Percentiles rank a stretch among this genome's conserved stretches.
Evolutionary conservation across 257 asterid genomes (phyloP).

Genomic region (Solanum clarkiae): DNA sequence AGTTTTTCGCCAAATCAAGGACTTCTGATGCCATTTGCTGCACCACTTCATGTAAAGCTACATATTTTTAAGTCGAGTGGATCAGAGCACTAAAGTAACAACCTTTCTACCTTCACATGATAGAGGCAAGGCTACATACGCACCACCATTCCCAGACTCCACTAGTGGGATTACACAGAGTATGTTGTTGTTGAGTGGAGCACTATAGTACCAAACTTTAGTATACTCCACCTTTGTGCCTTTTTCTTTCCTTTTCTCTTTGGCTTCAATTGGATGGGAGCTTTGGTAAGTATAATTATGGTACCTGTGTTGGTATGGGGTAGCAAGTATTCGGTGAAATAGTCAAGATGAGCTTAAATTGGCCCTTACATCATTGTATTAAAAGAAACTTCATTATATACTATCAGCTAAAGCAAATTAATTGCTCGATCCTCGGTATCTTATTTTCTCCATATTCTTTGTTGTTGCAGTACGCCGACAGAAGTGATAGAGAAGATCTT

Average conservation of each 20-base stretch:
- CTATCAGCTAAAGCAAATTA: not conserved
- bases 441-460: not conserved
- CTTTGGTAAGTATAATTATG: no score
- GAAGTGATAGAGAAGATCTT: constrained; percentile 83
- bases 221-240: not conserved
- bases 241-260: not conserved
- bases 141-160: not conserved
- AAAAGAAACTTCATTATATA: no score
- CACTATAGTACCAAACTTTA: not conserved
- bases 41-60: not conserved
- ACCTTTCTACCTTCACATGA: no score
- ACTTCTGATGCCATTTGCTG: not conserved
- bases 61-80: not conserved
- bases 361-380: no score
- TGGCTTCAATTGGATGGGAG: not conserved
- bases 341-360: no score
- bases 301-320: no score
- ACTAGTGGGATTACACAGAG: not conserved
- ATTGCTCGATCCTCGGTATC: not conserved
- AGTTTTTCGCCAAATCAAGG: not conserved
- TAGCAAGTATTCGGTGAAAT: no score
- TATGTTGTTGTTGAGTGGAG: not conserved
- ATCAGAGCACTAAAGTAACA: not conserved
- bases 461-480: constrained; percentile 65
- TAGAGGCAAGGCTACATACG: no score